These are phyloP conservation scores for Alnus glutinosa DNA, from an alignment of 306 rosid genomes.

Conservation along the genomic window DNA sequence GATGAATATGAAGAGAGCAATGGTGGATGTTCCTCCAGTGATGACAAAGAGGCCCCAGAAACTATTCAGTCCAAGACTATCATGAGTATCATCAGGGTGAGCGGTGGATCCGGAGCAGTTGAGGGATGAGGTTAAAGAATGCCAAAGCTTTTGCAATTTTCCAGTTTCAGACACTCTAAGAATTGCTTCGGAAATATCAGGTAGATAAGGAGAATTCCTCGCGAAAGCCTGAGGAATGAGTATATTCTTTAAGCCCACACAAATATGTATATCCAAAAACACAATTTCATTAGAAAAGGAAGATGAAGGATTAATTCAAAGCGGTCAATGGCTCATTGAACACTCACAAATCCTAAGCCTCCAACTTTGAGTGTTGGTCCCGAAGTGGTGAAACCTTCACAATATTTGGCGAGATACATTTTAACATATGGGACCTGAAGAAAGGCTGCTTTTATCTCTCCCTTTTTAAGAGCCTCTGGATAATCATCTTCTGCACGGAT, in stretches of 20 bases:
- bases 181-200: slow-evolving; percentile 5
- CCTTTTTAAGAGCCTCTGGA: slow-evolving; percentile 1
- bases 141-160: not conserved
- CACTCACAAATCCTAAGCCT: slow-evolving; percentile 26
- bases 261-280: not conserved
- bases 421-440: slow-evolving; percentile 21
- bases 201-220: slow-evolving; percentile 14
- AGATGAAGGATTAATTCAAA: not conserved
- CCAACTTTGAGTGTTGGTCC: slow-evolving; percentile 20
- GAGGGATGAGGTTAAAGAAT: not conserved
- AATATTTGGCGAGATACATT: slow-evolving; percentile 18
- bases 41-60: slow-evolving; percentile 3
- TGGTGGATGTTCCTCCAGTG: not conserved
- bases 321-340: not conserved
- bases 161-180: not conserved
- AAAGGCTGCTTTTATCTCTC: slow-evolving; percentile 16
- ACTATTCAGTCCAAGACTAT: not conserved
- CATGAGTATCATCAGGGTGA: not conserved
- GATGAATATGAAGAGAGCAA: not conserved
- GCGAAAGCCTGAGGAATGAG: not conserved
- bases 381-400: slow-evolving; percentile 12
- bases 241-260: not conserved
- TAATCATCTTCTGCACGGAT: slow-evolving; percentile 9
- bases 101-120: not conserved
- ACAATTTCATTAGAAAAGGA: too few relatives aligned